phyloP scores from a whole-genome alignment of 148 eudicot species.

The Nepenthes mirabilis region DNA sequence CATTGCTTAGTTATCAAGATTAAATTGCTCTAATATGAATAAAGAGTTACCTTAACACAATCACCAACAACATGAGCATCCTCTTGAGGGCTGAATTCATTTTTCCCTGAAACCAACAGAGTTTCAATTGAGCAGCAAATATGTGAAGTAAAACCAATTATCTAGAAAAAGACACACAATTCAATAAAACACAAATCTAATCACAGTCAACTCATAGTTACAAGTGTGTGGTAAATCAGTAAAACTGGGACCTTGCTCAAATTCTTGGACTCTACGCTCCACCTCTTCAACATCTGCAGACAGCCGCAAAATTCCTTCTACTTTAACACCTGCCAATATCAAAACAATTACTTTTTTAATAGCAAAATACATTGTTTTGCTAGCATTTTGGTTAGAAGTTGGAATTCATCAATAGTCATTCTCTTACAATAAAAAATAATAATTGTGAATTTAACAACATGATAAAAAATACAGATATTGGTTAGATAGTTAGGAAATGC shows the following conservation, averaged over 20 bases:
- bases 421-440: too few relatives aligned
- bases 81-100: slow-evolving; percentile 78
- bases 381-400: too few relatives aligned
- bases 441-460: too few relatives aligned
- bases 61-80: slow-evolving; percentile 99
- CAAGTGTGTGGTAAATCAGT: neutral
- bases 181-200: neutral
- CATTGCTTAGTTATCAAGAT: neutral
- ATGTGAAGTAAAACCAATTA: slow-evolving; percentile 1
- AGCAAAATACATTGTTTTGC: too few relatives aligned
- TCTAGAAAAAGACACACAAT: neutral
- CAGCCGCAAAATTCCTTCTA: slow-evolving; percentile 95
- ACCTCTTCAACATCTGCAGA: slow-evolving; percentile 99
- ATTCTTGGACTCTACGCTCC: slow-evolving; percentile 87
- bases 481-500: too few relatives aligned
- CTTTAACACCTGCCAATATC: slow-evolving; percentile 41
- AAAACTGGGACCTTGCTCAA: slow-evolving; percentile 64
- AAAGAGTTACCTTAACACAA: slow-evolving; percentile 72
- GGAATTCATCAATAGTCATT: too few relatives aligned
- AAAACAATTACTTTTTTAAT: too few relatives aligned
- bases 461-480: too few relatives aligned
- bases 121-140: slow-evolving; percentile 2
- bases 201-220: neutral
- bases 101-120: slow-evolving; percentile 51
- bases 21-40: neutral